Evolutionary conservation across 495 filamentous ascomycete genomes (phyloP).

Genomic region (Hypomontagnella monticulosa): DNA sequence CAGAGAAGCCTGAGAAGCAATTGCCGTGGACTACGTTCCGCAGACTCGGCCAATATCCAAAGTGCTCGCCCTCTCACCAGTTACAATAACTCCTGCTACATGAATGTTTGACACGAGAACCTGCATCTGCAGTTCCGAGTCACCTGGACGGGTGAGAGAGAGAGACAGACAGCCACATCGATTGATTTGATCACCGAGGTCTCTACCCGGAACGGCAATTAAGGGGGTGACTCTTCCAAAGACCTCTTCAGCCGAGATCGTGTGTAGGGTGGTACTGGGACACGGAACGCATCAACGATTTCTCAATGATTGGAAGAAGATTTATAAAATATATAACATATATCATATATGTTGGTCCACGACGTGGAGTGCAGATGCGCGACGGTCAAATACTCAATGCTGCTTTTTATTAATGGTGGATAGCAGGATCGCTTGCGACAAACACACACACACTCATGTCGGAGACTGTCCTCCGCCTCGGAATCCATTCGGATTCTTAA

Average conservation of each 20-base stretch:
- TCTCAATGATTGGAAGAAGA: slow-evolving; percentile 21
- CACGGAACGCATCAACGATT: slow-evolving; percentile 10
- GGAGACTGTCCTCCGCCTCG: background rate
- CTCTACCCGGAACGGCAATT: slow-evolving; percentile 29
- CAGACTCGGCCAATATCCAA: slow-evolving; percentile 19
- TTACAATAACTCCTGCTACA: slow-evolving; percentile 4
- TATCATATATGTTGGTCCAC: background rate
- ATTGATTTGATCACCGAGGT: slow-evolving; percentile 12
- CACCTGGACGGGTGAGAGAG: slow-evolving; percentile 19
- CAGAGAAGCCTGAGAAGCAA: slow-evolving; percentile 8
- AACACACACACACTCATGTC: background rate
- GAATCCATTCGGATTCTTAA: slow-evolving; percentile 6
- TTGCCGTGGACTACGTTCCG: slow-evolving; percentile 28
- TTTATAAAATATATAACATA: slow-evolving; percentile 4
- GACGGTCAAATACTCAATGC: background rate
- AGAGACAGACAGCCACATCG: slow-evolving; percentile 22
- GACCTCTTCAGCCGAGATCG: slow-evolving; percentile 35
- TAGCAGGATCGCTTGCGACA: background rate
- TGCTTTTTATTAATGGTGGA: slow-evolving; percentile 14
- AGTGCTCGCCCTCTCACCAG: slow-evolving; percentile 12
- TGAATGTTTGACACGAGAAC: slow-evolving; percentile 6
- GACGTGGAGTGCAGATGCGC: background rate
- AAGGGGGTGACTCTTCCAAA: slow-evolving; percentile 11
- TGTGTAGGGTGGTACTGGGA: slow-evolving; percentile 30
- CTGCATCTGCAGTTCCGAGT: slow-evolving; percentile 16